Conservation (phyloP, 2,329 filamentous ascomycete genomes). For the Akanthomyces muscarius region DNA sequence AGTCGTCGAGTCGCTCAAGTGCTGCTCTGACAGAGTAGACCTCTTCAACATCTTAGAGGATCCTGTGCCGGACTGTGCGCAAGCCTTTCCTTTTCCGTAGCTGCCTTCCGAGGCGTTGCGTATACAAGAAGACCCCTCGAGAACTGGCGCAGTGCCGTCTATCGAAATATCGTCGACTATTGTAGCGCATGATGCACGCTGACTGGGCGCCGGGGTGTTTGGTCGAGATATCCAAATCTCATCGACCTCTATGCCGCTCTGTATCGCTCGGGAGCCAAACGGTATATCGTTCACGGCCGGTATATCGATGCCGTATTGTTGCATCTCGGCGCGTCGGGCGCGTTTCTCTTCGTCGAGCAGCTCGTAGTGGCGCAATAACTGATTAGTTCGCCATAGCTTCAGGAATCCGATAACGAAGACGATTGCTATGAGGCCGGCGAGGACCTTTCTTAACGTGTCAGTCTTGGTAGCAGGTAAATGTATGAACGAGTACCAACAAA, state of each 20-base stretch:
- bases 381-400: slow-evolving; percentile 63
- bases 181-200: slow-evolving; percentile 24
- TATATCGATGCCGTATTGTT: slow-evolving; percentile 46
- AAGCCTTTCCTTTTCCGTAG: slow-evolving; percentile 23
- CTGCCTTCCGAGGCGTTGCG: background rate
- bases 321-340: slow-evolving; percentile 49
- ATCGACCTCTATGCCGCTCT: slow-evolving; percentile 77
- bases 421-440: slow-evolving; percentile 65
- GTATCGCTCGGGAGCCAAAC: slow-evolving; percentile 81
- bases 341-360: slow-evolving; percentile 64
- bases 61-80: background rate
- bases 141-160: background rate
- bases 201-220: slow-evolving; percentile 34
- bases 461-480: background rate
- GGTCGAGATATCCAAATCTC: slow-evolving; percentile 72
- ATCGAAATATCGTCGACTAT: slow-evolving; percentile 19
- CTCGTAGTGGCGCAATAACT: slow-evolving; percentile 53
- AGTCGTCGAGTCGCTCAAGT: slow-evolving; percentile 1
- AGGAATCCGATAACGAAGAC: slow-evolving; percentile 65
- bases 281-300: slow-evolving; percentile 58
- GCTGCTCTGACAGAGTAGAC: slow-evolving; percentile 11
- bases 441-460: slow-evolving; percentile 48
- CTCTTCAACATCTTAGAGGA: background rate
- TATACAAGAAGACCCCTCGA: background rate
- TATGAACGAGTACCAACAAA: slow-evolving; percentile 59